phyloP scores from a whole-genome alignment of 352 stramenopile genomes.

The Discostella stelligera region DNA sequence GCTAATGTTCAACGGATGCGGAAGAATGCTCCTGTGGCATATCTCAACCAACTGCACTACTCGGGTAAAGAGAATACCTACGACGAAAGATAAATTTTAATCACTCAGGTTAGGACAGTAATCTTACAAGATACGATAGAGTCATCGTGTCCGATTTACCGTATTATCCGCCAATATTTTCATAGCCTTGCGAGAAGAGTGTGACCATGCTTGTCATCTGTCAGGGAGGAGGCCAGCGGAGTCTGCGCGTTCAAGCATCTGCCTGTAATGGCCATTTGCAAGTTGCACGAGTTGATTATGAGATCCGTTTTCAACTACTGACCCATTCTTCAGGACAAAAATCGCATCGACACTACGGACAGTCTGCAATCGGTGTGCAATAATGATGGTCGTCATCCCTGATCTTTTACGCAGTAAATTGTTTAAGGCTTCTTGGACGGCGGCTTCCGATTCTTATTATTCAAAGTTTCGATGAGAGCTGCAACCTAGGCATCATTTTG shows the following conservation, averaged over 20 bases:
- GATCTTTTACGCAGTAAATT: slow-evolving; percentile 66
- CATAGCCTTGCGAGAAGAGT: too few relatives aligned
- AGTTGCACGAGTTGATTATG: slow-evolving; percentile 86
- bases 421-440: slow-evolving; percentile 81
- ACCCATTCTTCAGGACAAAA: slow-evolving; percentile 78
- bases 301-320: slow-evolving; percentile 84
- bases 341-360: slow-evolving; percentile 86
- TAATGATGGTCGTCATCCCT: slow-evolving; percentile 84
- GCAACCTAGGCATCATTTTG: background rate
- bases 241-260: slow-evolving; percentile 51
- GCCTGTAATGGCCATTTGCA: slow-evolving; percentile 64
- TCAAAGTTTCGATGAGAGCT: slow-evolving; percentile 9
- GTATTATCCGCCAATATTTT: too few relatives aligned
- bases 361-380: slow-evolving; percentile 95
- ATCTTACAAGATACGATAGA: too few relatives aligned
- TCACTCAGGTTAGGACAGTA: too few relatives aligned
- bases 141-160: too few relatives aligned
- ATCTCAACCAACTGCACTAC: slow-evolving; percentile 68
- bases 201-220: too few relatives aligned
- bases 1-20: slow-evolving; percentile 53
- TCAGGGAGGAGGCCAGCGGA: slow-evolving; percentile 39
- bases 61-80: too few relatives aligned
- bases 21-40: slow-evolving; percentile 55
- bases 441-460: slow-evolving; percentile 61
- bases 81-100: too few relatives aligned